A percentile compares a stretch with the other conserved stretches of the same genome.
Conservation (phyloP, 495 filamentous ascomycete genomes). For the Amphirosellinia nigrospora region DNA sequence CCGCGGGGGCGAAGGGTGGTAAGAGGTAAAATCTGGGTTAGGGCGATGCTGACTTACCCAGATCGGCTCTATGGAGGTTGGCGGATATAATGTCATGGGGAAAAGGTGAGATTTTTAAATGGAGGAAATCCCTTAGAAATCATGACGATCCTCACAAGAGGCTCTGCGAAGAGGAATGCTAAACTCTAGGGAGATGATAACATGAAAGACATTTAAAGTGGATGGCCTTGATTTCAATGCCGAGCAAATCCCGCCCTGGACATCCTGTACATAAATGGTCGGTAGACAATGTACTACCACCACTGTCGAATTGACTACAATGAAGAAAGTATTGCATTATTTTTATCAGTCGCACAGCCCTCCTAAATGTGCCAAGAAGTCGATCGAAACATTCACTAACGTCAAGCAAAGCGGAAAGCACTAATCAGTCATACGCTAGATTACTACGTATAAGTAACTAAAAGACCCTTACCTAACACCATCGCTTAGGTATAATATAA, state of each 20-base stretch:
- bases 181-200: not conserved
- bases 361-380: not conserved
- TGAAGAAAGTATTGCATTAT: not conserved
- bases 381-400: no score
- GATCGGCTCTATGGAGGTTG: not conserved
- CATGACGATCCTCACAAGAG: not conserved
- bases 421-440: not conserved
- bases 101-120: not conserved
- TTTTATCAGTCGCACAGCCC: not conserved
- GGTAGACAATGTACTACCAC: slow-evolving; percentile 27
- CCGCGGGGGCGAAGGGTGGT: slow-evolving; percentile 7
- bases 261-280: slow-evolving; percentile 28
- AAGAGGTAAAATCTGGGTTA: slow-evolving; percentile 25
- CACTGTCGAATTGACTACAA: no score
- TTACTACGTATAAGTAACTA: not conserved
- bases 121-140: not conserved
- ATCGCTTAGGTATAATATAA: not conserved
- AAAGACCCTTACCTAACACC: not conserved
- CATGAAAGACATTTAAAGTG: not conserved
- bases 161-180: not conserved
- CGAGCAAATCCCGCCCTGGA: slow-evolving; percentile 8
- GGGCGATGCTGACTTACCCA: not conserved
- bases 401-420: not conserved
- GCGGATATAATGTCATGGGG: not conserved
- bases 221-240: not conserved